Evolutionary conservation across 345 rosid genomes (phyloP), one percentile per base, ranked within the genome.

Genomic region (Lepidium didymum): DNA sequence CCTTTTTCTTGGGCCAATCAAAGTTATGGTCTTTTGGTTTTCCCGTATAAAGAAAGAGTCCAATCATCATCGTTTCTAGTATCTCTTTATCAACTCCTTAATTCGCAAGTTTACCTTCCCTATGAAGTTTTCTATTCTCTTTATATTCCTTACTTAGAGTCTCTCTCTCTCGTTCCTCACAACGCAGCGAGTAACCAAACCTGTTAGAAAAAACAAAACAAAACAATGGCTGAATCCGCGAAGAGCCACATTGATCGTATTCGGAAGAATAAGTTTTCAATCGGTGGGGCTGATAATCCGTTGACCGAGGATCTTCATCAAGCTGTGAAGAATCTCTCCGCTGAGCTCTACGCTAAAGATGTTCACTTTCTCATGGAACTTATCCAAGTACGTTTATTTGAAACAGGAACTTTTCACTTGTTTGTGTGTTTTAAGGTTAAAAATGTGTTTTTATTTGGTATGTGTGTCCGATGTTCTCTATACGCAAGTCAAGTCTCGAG

Each of bases 291-390:
- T 9, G 67, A n/a, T 3, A 84, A 83, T 54, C 88, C 85, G 0
- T 23, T 82, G 46, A 81, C 67, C 5, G 81, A 81, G 52, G 85
- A 83, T 72, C 86, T 87, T 49, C 87, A 87, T 42, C 82, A 82
- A 4, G 88, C 96, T 6, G 85, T 85, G 0, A 77, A 77, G 46
- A 75, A 78, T 64, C 87, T 88, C 13, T 84, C 96, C 0, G 96
- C 82, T 43, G 91, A 88, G 33, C 89, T 88, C 10, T 88, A 88
- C 43, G 56, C 89, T 1, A 88, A 84, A 25, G 90, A 84, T 68
- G 87, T 83, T 4, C 93, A 87, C 68, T 82, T 85, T 50, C 82
- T 87, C n/a, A 85, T 87, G 94, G 90, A 87, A 25, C 85, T 87
- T 2, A 82, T 87, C 10, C 90, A 87, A 86, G 93, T 75, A 34